phyloP scores from a whole-genome alignment of 192 early-diverging fungal species.

The Entophlyctis helioformis region DNA sequence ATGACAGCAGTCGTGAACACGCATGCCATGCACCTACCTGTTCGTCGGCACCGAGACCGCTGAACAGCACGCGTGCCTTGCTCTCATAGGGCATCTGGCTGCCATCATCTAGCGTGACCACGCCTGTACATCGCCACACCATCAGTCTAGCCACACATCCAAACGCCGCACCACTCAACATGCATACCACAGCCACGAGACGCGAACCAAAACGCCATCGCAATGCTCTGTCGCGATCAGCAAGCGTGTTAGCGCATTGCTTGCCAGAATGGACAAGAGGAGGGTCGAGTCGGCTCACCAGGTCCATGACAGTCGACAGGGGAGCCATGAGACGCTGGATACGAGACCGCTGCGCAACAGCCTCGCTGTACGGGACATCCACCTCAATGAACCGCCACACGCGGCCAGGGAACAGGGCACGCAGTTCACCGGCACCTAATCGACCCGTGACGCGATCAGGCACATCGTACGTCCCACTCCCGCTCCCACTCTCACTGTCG shows the following conservation, averaged over 20 bases:
- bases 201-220: conserved; percentile 94
- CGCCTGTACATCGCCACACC: too few species aligned
- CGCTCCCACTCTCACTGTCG: conserved; percentile 3
- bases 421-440: conserved; percentile 37
- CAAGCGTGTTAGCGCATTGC: conserved; percentile 1
- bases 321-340: conserved; percentile 70
- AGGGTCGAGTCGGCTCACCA: conserved; percentile 25
- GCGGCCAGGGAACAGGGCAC: conserved; percentile 49
- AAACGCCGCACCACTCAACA: too few species aligned
- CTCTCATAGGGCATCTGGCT: conserved; percentile 38
- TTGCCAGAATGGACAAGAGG: conserved; percentile 1
- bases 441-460: conserved; percentile 77
- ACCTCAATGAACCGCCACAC: conserved; percentile 84
- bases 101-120: conserved; percentile 1
- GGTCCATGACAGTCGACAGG: conserved; percentile 84
- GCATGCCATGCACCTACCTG: conserved; percentile 34
- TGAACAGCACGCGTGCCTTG: conserved; percentile 63
- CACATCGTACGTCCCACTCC: conserved; percentile 54
- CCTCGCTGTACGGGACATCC: conserved; percentile 70
- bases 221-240: conserved; percentile 64
- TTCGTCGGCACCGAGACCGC: conserved; percentile 90
- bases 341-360: conserved; percentile 29
- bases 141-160: too few species aligned
- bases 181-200: conserved; percentile 55
- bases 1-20: neutral